Conservation (phyloP, 2,329 filamentous ascomycete genomes). For the Aspergillus luchuensis region DNA sequence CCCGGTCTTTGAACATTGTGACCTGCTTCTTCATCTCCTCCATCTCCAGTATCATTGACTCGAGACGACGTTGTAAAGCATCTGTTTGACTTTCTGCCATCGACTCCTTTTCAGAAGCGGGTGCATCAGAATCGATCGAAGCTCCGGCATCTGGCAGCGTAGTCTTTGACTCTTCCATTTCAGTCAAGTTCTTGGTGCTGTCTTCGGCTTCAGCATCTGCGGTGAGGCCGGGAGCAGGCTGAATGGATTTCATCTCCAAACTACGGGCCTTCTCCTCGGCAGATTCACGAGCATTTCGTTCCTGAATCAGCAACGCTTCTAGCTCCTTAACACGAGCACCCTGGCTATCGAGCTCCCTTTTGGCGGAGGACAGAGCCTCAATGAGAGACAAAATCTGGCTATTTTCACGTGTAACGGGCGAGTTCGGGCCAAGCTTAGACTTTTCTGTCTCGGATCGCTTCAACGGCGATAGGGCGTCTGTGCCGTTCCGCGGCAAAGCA, state of each 20-base stretch:
- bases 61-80: constrained; percentile 70
- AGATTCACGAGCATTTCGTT: constrained; percentile 76
- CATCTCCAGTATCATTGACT: constrained; percentile 77
- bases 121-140: constrained; percentile 14
- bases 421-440: constrained; percentile 56
- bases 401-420: constrained; percentile 56
- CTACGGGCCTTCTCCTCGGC: constrained; percentile 80
- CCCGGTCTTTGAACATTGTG: constrained; percentile 73
- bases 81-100: constrained; percentile 37
- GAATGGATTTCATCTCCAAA: constrained; percentile 62
- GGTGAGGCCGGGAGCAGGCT: constrained; percentile 29
- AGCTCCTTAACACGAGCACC: constrained; percentile 76
- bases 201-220: constrained; percentile 6
- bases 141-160: constrained; percentile 16
- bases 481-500: constrained; percentile 50
- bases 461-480: constrained; percentile 57
- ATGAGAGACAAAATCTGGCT: constrained; percentile 82
- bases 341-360: constrained; percentile 85
- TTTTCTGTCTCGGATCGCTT: constrained; percentile 77
- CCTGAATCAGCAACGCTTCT: constrained; percentile 74
- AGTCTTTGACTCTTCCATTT: constrained; percentile 12
- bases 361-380: constrained; percentile 79
- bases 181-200: not conserved
- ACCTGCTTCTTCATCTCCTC: constrained; percentile 77
- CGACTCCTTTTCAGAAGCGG: constrained; percentile 37